Evolutionary conservation across 768 basidiomycete species (phyloP), one percentile per base, ranked within the genome.

Genomic region (Rhodocollybia butyracea): DNA sequence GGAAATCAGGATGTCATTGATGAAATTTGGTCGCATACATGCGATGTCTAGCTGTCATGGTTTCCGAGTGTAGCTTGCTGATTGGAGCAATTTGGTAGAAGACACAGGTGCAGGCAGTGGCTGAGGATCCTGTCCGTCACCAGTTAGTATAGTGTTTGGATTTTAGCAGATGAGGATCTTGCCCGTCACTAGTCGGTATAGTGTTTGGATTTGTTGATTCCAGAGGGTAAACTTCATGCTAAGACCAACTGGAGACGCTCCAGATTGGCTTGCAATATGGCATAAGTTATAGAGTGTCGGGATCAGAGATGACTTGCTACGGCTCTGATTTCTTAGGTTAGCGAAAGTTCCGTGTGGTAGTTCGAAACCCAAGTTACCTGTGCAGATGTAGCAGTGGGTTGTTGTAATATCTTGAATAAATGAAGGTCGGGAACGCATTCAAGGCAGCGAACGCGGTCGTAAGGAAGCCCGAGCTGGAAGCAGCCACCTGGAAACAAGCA

Each of bases 221-320:
- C 26, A 77, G 68, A 1, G 86, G 82, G 62, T 84, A 91, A 3
- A 71, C 75, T 61, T 76, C 60, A 63, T 85, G 79, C 86, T 88
- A 51, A 40, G 46, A 47, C 40, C 48, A 29, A 24, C n/a, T 42
- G 26, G 46, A n/a, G n/a, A n/a, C n/a, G n/a, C n/a, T n/a, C n/a
- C n/a, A n/a, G 8, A 21, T 15, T 43, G n/a, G 4, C 19, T 29
- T 22, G 30, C n/a, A 22, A n/a, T n/a, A 8, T 13, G 11, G 17
- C 4, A 36, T 21, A 6, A 47, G 10, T 48, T 5, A 30, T 6
- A 6, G 1, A 19, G 17, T 77, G 30, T 88, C 79, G 7, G 86
- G 84, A 64, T 91, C 88, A 13, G 86, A 81, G 36, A 91, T 78
- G 56, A 89, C 76, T n/a, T 89, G 89, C 68, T 91, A 88, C 3